Evolutionary conservation across 2,329 filamentous ascomycete genomes (phyloP), one percentile per base, ranked within the genome.

Genomic region (Pezizomycotina sp.): DNA sequence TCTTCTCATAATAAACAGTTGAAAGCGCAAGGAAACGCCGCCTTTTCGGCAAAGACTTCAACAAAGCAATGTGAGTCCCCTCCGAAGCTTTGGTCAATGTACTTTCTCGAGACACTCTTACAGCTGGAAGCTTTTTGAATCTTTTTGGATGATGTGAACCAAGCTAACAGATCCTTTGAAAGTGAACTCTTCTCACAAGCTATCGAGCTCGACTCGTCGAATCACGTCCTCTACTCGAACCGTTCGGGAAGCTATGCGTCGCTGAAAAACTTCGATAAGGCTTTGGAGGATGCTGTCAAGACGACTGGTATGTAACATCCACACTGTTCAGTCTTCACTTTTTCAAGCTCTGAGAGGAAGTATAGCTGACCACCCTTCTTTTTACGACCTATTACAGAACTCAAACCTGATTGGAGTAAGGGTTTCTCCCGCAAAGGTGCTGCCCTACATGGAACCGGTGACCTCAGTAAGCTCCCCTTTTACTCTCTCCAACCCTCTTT

Each of bases 151-250:
- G 49, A 50, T 43, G 53, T 43, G 44, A 15, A 22, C 7, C 18
- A 34, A 13, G 18, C 23, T 44, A 30, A 23, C 39, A 48, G 25
- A 42, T 29, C 22, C 15, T n/a, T 20, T 25, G 30, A 27, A 51
- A 93, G 86, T 58, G 77, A 84, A 50, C 89, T 93, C 56, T 98
- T 98, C 62, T 78, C 83, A 39, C 70, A 92, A 61, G 89, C 89
- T 34, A 93, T 98, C 55, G 77, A 73, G 38, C 62, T 92, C 53
- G 80, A 93, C 47, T 77, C 84, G 31, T 63, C 66, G 45, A 98
- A 98, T 60, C 89, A 98, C 60, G 86, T 98, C 50, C 77, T 98
- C 39, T 98, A 86, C 69, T 95, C 84, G 55, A 98, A 98, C 63
- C 76, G 89, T 50, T 95, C 89, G 19, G 89, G 72, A 38, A 73